Conservation (phyloP, 2,329 filamentous ascomycete species). For the Xylaria sp. region DNA sequence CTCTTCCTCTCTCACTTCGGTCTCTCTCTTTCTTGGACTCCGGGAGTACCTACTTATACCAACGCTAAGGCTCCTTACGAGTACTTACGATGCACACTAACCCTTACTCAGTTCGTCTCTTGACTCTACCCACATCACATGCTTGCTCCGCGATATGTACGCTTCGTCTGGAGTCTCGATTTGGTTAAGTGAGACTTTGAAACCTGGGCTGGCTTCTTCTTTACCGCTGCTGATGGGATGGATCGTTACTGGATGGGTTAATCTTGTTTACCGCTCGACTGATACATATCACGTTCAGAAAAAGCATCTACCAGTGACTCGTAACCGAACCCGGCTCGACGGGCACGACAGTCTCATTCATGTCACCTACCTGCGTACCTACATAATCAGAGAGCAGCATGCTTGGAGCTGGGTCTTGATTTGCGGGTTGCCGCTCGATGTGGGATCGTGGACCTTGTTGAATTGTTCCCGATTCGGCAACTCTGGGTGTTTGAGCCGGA, state of each 20-base stretch:
- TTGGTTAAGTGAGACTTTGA: background rate
- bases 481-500: background rate
- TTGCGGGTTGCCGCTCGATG: background rate
- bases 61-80: too few species aligned
- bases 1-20: too few species aligned
- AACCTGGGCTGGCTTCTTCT: background rate
- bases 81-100: too few species aligned
- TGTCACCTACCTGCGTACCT: background rate
- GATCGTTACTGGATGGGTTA: too few species aligned
- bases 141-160: background rate
- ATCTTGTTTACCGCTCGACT: background rate
- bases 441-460: background rate
- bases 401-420: background rate
- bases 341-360: background rate
- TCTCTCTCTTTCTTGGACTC: too few species aligned
- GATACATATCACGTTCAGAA: background rate
- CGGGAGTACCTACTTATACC: too few species aligned
- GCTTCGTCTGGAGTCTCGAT: background rate
- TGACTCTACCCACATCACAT: background rate
- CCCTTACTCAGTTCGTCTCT: too few species aligned
- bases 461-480: background rate
- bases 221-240: background rate
- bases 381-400: background rate
- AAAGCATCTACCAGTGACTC: too few species aligned
- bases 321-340: background rate